phyloP scores from a whole-genome alignment of 2,329 filamentous ascomycete species.

The Metarhizium humberi region DNA sequence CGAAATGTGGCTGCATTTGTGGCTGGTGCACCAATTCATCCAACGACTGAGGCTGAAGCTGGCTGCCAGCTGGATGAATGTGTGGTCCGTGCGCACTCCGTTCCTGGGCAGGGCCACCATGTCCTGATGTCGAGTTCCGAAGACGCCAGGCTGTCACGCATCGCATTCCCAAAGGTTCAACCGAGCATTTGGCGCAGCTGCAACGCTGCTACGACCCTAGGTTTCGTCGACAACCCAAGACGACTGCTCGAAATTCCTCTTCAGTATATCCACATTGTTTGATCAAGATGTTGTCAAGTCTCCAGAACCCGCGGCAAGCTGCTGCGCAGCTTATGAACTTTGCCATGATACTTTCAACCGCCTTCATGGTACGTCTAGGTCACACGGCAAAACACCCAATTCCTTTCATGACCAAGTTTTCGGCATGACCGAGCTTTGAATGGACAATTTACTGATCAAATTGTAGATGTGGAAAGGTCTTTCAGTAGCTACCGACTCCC shows the following conservation, averaged over 20 bases:
- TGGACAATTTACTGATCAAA: slow-evolving; percentile 10
- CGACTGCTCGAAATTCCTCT: background rate
- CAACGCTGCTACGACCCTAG: background rate
- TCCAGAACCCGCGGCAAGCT: slow-evolving; percentile 70
- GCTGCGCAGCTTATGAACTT: slow-evolving; percentile 83
- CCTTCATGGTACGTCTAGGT: slow-evolving; percentile 64
- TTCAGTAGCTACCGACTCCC: slow-evolving; percentile 65
- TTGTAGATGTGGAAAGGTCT: slow-evolving; percentile 75
- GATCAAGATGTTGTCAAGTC: slow-evolving; percentile 52
- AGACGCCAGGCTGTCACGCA: slow-evolving; percentile 5
- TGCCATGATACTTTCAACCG: slow-evolving; percentile 78
- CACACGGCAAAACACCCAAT: background rate
- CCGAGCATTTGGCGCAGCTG: background rate
- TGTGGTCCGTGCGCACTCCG: background rate
- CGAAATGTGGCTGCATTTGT: background rate
- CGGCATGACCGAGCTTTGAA: background rate
- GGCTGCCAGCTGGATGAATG: background rate
- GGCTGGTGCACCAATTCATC: background rate
- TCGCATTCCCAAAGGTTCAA: background rate
- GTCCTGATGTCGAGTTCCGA: slow-evolving; percentile 13
- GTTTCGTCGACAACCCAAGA: background rate
- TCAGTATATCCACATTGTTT: background rate
- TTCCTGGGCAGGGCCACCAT: slow-evolving; percentile 15
- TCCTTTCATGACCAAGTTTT: background rate
- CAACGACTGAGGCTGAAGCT: background rate